Percentiles rank a stretch among this genome's conserved stretches.
phyloP scores from a whole-genome alignment of 495 filamentous ascomycete species.

The Astrocystis sublimbata region DNA sequence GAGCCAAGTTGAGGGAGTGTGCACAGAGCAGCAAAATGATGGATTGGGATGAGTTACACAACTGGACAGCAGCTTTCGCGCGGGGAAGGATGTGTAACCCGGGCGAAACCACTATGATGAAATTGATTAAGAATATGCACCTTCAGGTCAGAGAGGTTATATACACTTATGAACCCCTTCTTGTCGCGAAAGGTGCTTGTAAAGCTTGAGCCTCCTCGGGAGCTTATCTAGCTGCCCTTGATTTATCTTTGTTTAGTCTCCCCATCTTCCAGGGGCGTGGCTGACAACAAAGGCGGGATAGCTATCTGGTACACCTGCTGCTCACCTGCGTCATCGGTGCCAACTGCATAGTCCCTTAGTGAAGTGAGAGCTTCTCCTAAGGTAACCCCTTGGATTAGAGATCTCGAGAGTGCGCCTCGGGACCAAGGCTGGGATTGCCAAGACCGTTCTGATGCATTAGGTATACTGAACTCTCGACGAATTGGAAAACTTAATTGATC shows the following conservation, averaged over 20 bases:
- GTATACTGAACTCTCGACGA: neutral
- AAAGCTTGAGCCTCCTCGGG: too few species aligned
- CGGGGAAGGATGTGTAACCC: too few species aligned
- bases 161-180: too few species aligned
- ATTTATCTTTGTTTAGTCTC: too few species aligned
- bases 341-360: neutral
- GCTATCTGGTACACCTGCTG: too few species aligned
- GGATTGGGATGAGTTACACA: neutral
- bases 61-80: neutral
- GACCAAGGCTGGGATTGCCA: neutral
- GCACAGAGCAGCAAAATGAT: neutral
- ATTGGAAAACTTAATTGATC: neutral
- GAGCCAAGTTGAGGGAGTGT: neutral
- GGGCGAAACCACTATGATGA: too few species aligned
- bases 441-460: slow-evolving; percentile 1
- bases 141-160: too few species aligned
- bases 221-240: too few species aligned
- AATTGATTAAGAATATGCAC: too few species aligned
- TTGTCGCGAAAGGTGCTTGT: too few species aligned
- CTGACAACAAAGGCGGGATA: too few species aligned
- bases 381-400: neutral
- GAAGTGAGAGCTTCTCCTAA: neutral
- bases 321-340: neutral
- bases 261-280: too few species aligned
- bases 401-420: neutral